Base-by-base conservation (phyloP, 2,329 filamentous ascomycete species). In the Intubia oerlemansii region DNA sequence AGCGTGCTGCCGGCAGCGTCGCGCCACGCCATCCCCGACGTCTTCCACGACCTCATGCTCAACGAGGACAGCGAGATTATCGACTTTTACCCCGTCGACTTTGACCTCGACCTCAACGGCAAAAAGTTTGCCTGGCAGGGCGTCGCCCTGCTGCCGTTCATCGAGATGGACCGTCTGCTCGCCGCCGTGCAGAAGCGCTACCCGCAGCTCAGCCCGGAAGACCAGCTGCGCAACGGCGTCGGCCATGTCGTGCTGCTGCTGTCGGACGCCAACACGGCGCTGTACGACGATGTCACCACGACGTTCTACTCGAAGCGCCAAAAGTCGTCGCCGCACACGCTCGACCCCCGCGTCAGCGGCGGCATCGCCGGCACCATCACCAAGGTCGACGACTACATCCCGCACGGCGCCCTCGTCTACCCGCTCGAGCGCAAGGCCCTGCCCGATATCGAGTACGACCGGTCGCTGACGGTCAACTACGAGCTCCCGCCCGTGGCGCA, bases 71-170 rank as follows among this genome's bases (percentile, higher is more conserved):
- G 82, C 43, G 72, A 82, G 27, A 95, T 98, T 41, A 80, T 92
- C 38, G 85, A 98, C 47, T 98, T 98, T 49, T 98, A 98, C 42
- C 90, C 90, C 0, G 77, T 84, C 44, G 80, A 92, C 15, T 98
- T 98, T 41, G 70, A 77, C 11, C 66, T 95, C 30, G 88, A 98
- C 48, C 54, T 95, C 24, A 98, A 98, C 39, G 88, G 88, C 31
- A 95, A 95, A 57, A 98, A 95, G 47, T 90, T 93, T 53, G 81
- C 82, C 1, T 98, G 90, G 88, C 85, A 95, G 48, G 88, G 88
- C 37, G 76, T 98, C 30, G 82, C 81, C 3, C 57, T 98, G 13
- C 61, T 98, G 19, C 88, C 88, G 0, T 98, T 95, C 48, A 98
- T 98, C 42, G 84, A 98, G 42, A 88, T 91, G 60, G 70, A 74